Conservation (phyloP, 768 basidiomycete species). For the Mycena indigotica region DNA sequence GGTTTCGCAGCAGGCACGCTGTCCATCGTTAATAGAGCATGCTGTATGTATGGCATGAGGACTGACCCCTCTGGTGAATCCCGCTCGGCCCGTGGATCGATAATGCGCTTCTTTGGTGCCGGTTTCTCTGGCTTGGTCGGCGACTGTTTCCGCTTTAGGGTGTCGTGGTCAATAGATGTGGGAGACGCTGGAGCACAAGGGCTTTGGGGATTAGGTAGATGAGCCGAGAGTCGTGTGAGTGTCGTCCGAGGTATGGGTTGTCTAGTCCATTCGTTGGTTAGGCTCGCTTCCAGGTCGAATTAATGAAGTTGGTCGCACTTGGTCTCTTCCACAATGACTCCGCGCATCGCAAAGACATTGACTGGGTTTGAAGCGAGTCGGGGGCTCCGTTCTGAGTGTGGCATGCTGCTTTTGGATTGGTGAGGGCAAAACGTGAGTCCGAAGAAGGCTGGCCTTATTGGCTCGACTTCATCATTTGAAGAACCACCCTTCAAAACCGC, state of each 20-base stretch:
- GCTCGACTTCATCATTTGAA: background rate
- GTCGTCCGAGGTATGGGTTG: background rate
- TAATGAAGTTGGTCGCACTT: background rate
- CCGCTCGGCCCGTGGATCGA: background rate
- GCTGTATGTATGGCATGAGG: background rate
- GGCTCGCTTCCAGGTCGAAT: background rate
- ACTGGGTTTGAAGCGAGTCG: background rate
- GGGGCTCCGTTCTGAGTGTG: background rate
- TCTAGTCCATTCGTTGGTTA: background rate
- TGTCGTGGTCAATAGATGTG: background rate
- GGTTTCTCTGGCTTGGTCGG: slow-evolving; percentile 8
- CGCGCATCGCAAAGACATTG: background rate
- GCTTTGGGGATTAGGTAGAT: too few relatives aligned
- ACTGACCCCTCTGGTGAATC: background rate
- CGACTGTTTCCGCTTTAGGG: slow-evolving; percentile 16
- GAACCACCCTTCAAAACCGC: background rate
- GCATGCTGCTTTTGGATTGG: background rate
- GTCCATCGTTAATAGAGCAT: background rate
- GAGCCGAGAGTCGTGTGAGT: background rate
- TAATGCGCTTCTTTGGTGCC: slow-evolving; percentile 2
- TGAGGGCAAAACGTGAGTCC: background rate
- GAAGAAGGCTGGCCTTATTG: background rate
- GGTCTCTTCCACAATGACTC: background rate
- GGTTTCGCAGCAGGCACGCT: slow-evolving; percentile 9
- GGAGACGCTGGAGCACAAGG: too few relatives aligned